Conservation (phyloP, 257 asterid species). For the Striga asiatica region DNA sequence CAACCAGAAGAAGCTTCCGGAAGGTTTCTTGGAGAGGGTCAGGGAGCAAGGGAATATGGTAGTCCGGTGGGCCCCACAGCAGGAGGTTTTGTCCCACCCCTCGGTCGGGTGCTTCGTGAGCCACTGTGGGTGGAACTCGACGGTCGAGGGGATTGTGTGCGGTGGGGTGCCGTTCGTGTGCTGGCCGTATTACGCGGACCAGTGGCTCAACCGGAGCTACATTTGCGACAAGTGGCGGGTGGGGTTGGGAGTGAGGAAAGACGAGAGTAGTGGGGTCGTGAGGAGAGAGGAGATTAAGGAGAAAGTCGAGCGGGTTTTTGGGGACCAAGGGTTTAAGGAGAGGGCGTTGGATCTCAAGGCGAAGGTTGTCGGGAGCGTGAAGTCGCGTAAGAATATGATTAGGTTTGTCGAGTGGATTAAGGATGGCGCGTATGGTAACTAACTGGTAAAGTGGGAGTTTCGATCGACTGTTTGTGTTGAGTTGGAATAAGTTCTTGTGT, state of each 20-base stretch:
- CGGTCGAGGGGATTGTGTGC: conserved; percentile 21
- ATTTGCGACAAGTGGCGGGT: conserved; percentile 12
- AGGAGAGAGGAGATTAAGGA: not conserved
- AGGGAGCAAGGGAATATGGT: conserved; percentile 12
- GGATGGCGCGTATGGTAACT: no score
- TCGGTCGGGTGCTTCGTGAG: conserved; percentile 23
- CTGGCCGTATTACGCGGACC: conserved; percentile 32
- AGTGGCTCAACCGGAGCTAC: conserved; percentile 19
- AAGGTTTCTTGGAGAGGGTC: conserved; percentile 23
- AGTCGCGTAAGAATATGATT: not conserved
- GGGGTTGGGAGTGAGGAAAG: not conserved
- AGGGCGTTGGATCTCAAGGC: not conserved
- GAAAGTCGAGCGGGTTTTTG: not conserved
- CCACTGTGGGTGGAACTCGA: conserved; percentile 34
- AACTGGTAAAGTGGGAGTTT: no score
- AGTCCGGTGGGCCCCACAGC: conserved; percentile 32
- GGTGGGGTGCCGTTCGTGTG: conserved; percentile 24
- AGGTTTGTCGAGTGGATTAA: not conserved
- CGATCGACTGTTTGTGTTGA: no score
- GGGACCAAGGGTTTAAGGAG: not conserved
- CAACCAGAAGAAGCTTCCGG: conserved; percentile 1
- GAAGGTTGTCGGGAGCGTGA: not conserved
- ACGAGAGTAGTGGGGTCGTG: not conserved
- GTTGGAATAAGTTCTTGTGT: no score
- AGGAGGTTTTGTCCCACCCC: conserved; percentile 22